These are phyloP conservation scores for Candida succiphila DNA, from an alignment of 805 yeast genomes.

Conservation along the genomic window DNA sequence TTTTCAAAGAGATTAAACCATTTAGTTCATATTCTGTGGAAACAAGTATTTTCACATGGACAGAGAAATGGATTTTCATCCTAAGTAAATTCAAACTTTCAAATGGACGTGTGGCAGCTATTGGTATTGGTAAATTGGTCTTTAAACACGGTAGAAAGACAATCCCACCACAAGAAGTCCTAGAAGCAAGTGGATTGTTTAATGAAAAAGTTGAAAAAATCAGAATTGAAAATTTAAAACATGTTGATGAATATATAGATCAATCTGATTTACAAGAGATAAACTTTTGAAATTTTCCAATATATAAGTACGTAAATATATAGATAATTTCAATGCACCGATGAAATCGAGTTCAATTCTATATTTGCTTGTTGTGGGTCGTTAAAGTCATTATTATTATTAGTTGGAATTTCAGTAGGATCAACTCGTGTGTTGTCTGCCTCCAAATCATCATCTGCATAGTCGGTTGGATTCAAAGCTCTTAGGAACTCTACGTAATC, in stretches of 20 bases:
- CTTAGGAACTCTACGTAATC: slow-evolving; percentile 88
- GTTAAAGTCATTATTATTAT: too few species aligned
- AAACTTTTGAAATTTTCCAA: background rate
- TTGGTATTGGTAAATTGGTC: slow-evolving; percentile 70
- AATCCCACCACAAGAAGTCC: slow-evolving; percentile 50
- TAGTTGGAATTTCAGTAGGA: too few species aligned
- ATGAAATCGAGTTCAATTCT: too few species aligned
- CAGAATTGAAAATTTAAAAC: slow-evolving; percentile 27
- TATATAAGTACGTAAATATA: background rate
- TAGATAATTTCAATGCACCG: background rate
- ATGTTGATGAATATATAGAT: slow-evolving; percentile 28
- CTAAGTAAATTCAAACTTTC: slow-evolving; percentile 47
- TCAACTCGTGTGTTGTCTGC: background rate
- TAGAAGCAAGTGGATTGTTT: slow-evolving; percentile 46
- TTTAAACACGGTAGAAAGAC: slow-evolving; percentile 74
- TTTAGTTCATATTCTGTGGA: slow-evolving; percentile 47
- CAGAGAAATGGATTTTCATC: slow-evolving; percentile 75
- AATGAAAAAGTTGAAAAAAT: slow-evolving; percentile 38
- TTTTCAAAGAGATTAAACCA: slow-evolving; percentile 65
- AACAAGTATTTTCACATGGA: slow-evolving; percentile 70
- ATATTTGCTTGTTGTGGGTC: too few species aligned
- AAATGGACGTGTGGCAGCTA: slow-evolving; percentile 29
- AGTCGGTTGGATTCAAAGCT: slow-evolving; percentile 37
- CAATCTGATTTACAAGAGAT: slow-evolving; percentile 7
- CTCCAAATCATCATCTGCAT: slow-evolving; percentile 2